A percentile compares a stretch with the other conserved stretches of the same genome.
phyloP scores from a whole-genome alignment of 169 alveolate species.

The Eimeria maxima region DNA sequence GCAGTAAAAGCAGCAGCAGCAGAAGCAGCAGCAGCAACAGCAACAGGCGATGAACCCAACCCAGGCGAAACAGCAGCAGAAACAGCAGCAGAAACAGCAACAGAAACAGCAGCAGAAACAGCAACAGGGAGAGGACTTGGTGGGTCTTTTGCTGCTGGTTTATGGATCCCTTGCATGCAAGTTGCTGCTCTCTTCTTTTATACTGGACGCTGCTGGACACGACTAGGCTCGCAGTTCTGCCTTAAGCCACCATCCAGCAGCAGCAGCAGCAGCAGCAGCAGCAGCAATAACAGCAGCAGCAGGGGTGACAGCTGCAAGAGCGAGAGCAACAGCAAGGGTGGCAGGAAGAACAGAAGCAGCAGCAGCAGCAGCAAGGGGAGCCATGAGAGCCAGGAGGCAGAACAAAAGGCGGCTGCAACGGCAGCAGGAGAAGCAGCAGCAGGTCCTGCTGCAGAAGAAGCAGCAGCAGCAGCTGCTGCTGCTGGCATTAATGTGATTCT shows the following conservation, averaged over 20 bases:
- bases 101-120: too few species aligned
- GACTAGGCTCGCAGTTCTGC: neutral
- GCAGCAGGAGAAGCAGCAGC: neutral
- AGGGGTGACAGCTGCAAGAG: too few species aligned
- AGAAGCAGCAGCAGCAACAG: too few species aligned
- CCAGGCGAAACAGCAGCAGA: too few species aligned
- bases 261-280: too few species aligned
- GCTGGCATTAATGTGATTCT: neutral
- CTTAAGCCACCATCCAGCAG: neutral
- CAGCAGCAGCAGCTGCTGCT: too few species aligned
- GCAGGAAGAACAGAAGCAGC: neutral
- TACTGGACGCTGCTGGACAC: slow-evolving; percentile 6
- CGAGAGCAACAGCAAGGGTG: too few species aligned
- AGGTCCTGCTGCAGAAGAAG: neutral
- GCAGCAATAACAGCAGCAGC: too few species aligned
- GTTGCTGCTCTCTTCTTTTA: neutral
- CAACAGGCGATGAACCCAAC: too few species aligned
- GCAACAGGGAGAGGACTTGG: too few species aligned
- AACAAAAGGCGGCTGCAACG: neutral
- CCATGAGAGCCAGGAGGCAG: neutral
- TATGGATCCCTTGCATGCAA: neutral
- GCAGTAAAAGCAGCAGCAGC: neutral
- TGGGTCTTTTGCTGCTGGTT: too few species aligned
- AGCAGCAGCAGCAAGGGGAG: slow-evolving; percentile 7
- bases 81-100: too few species aligned